Percentiles rank a stretch among this genome's conserved stretches.
phyloP scores from a whole-genome alignment of 768 basidiomycete species.

The Tylopilus felleus region DNA sequence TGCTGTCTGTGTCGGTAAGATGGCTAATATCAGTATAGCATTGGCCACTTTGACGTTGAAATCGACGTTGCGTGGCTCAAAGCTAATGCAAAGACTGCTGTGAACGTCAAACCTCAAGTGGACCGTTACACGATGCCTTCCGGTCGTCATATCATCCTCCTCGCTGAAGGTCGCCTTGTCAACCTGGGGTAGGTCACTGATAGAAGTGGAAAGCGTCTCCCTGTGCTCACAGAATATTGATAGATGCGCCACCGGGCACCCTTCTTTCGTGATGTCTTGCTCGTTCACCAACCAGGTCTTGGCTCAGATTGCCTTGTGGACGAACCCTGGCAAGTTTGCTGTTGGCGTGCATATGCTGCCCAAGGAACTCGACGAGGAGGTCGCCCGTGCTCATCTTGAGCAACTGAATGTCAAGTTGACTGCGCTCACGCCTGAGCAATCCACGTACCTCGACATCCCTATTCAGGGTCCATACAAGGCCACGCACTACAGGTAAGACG shows the following conservation, averaged over 20 bases:
- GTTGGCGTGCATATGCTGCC: conserved; percentile 98
- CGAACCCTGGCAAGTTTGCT: conserved; percentile 85
- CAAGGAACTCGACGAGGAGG: conserved; percentile 98
- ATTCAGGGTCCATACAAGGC: conserved; percentile 77
- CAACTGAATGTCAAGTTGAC: conserved; percentile 96
- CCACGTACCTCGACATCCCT: conserved; percentile 90
- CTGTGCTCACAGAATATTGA: conserved; percentile 7
- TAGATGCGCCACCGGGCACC: conserved; percentile 96
- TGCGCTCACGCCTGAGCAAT: conserved; percentile 64
- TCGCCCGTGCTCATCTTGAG: conserved; percentile 91
- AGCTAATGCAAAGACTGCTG: conserved; percentile 74
- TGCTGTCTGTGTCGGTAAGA: background rate
- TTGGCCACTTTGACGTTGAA: conserved; percentile 84
- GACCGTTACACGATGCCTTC: conserved; percentile 92
- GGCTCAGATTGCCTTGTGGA: conserved; percentile 98
- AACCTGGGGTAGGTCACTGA: conserved; percentile 76
- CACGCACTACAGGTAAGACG: conserved; percentile 56
- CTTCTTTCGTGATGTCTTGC: conserved; percentile 99
- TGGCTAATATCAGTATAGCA: conserved; percentile 42
- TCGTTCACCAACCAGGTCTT: conserved; percentile 99
- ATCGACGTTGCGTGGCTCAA: conserved; percentile 99
- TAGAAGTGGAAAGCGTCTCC: background rate
- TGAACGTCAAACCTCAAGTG: conserved; percentile 98
- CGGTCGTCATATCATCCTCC: conserved; percentile 94
- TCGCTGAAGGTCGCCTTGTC: conserved; percentile 98